Conservation (phyloP, 208 protist species). For the Crithidia mellificae region DNA sequence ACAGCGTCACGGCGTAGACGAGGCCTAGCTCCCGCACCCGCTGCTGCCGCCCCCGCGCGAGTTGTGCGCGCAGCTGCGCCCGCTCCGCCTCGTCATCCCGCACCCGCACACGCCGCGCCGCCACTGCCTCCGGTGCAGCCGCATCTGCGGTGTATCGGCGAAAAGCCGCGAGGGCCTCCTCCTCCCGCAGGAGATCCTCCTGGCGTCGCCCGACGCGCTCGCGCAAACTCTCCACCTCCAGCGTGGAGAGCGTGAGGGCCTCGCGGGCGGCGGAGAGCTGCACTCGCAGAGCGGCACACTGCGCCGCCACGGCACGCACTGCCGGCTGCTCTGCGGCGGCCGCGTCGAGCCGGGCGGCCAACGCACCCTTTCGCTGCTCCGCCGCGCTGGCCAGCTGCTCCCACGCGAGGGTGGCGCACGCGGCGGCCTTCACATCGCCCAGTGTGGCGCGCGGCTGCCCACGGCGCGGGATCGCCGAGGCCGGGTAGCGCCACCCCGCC, state of each 20-base stretch:
- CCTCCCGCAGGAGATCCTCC: conserved; percentile 23
- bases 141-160: conserved; percentile 2
- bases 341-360: conserved; percentile 31
- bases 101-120: not conserved
- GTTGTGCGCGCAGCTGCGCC: conserved; percentile 38
- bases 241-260: conserved; percentile 28
- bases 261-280: conserved; percentile 39
- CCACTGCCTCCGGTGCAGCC: conserved; percentile 1
- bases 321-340: conserved; percentile 6
- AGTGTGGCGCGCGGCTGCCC: conserved; percentile 29
- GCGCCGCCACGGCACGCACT: conserved; percentile 17
- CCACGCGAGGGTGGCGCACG: conserved; percentile 52
- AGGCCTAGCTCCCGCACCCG: conserved; percentile 32
- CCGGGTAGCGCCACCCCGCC: conserved; percentile 28
- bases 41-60: conserved; percentile 28
- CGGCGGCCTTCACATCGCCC: conserved; percentile 48
- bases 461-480: conserved; percentile 15
- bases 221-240: conserved; percentile 40
- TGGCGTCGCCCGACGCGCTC: conserved; percentile 35
- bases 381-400: conserved; percentile 23
- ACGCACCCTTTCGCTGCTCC: conserved; percentile 25
- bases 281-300: conserved; percentile 40
- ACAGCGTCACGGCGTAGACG: conserved; percentile 42
- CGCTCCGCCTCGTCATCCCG: conserved; percentile 35
- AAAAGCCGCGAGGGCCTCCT: conserved; percentile 31